Evolutionary conservation across 768 basidiomycete species (phyloP).

Genomic region (Boletus patriciae): DNA sequence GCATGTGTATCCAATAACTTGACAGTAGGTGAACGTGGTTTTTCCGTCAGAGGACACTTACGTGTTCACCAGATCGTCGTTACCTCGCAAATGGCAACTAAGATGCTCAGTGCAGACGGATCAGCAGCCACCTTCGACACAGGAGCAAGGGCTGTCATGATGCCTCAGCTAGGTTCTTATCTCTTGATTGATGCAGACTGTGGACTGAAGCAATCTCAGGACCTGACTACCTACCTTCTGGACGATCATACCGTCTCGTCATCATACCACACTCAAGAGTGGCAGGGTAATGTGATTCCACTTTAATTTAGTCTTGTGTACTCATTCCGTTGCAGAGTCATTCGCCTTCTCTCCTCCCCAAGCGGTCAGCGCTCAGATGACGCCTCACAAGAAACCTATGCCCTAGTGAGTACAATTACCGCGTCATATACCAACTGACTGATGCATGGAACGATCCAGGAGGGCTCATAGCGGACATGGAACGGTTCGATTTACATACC

Average conservation of each 20-base stretch:
- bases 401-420: slow-evolving; percentile 29
- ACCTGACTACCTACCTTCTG: slow-evolving; percentile 42
- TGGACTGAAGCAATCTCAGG: slow-evolving; percentile 24
- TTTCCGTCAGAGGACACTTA: slow-evolving; percentile 2
- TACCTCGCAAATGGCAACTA: slow-evolving; percentile 71
- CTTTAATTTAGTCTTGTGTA: slow-evolving; percentile 6
- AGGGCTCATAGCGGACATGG: slow-evolving; percentile 27
- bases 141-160: slow-evolving; percentile 60
- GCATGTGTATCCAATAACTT: slow-evolving; percentile 48
- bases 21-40: slow-evolving; percentile 41
- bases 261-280: slow-evolving; percentile 42
- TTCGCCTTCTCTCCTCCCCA: slow-evolving; percentile 44
- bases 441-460: slow-evolving; percentile 13
- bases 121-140: slow-evolving; percentile 64
- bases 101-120: slow-evolving; percentile 63
- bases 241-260: slow-evolving; percentile 44
- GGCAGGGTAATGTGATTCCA: slow-evolving; percentile 39
- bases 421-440: slow-evolving; percentile 7
- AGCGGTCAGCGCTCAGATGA: slow-evolving; percentile 16
- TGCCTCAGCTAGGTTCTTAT: slow-evolving; percentile 60
- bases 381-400: slow-evolving; percentile 23
- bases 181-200: slow-evolving; percentile 6
- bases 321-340: slow-evolving; percentile 31
- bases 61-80: slow-evolving; percentile 44
- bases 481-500: slow-evolving; percentile 14